phyloP scores from a whole-genome alignment of 805 yeast genomes.

The Candida andamanensis region DNA sequence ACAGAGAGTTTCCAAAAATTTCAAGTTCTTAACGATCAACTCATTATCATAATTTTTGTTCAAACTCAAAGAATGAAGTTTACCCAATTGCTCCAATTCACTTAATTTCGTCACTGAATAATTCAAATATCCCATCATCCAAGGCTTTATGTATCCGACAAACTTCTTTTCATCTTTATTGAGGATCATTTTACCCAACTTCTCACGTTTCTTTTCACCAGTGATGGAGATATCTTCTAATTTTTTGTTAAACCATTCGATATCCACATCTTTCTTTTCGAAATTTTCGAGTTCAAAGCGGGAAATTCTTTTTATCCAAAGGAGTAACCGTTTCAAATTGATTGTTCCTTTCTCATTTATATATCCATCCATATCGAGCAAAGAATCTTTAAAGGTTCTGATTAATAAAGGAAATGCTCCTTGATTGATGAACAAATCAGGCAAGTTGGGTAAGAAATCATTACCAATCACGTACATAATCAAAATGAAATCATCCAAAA shows the following conservation, averaged over 20 bases:
- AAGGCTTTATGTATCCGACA: constrained; percentile 51
- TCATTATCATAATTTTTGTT: constrained; percentile 30
- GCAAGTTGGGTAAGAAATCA: constrained; percentile 95
- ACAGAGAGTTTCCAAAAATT: constrained; percentile 60
- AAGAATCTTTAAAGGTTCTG: constrained; percentile 79
- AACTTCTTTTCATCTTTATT: constrained; percentile 71
- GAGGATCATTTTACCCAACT: constrained; percentile 59
- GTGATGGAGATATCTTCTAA: constrained; percentile 71
- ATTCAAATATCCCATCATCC: constrained; percentile 38
- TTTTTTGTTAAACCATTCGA: constrained; percentile 87
- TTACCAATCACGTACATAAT: constrained; percentile 95
- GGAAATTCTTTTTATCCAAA: constrained; percentile 73
- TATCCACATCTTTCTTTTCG: constrained; percentile 77
- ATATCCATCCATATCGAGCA: constrained; percentile 74
- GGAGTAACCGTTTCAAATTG: constrained; percentile 62
- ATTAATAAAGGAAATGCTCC: constrained; percentile 95
- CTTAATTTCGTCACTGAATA: constrained; percentile 29
- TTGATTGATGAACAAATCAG: constrained; percentile 86
- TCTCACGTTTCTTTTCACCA: constrained; percentile 65
- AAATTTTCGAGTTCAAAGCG: constrained; percentile 81
- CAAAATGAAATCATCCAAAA: constrained; percentile 87
- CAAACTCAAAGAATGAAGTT: constrained; percentile 29
- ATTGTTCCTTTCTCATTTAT: constrained; percentile 79
- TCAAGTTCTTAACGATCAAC: constrained; percentile 45
- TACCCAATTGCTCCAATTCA: constrained; percentile 20